Evolutionary conservation across 129 eudicot species (phyloP), one percentile per base, ranked within the genome.

Genomic region (Chrysanthemum makinoi): DNA sequence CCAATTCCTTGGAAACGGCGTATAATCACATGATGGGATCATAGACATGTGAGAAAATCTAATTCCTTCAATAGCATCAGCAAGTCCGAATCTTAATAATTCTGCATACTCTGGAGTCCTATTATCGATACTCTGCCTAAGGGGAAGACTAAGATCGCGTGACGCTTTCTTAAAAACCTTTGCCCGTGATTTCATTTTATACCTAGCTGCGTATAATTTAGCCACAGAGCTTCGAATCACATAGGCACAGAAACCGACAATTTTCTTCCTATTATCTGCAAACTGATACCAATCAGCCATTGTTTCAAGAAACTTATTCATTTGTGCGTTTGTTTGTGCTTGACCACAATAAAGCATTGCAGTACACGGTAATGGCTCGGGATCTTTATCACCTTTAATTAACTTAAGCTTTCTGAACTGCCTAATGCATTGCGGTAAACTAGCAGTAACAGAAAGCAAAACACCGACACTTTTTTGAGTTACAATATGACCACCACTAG

Each of bases 311-410:
- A 94, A 83, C 85, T 94, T 94, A 63, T 94, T 94, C 99, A 94
- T 94, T 51, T 94, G 99, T 2, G 95, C 79, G 61, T 94, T 94
- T 0, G 99, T 89, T 74, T 94, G 99, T 55, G 97, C 99, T 77
- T 94, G 99, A 18, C 96, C 90, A 30, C 97, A 85, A 77, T 94
- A 89, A 50, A 94, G 88, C 99, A 94, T 94, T 56, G 96, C 87
- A 10, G 85, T 78, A 81, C 97, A 94, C 61, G 99, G 96, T 77
- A 87, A 92, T 49, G 99, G 99, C 15, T 94, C 99, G 0, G 98
- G 99, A 76, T 94, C 96, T 76, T 83, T 81, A 73, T 94, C 97
- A 18, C 99, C 99, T 78, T 87, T 94, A 14, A 90, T 79, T 65
- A 89, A 82, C 26, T 57, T 79, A 72, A 94, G 82, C 81, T 84